Evolutionary conservation across 1,284 basidiomycete species (phyloP).

Genomic region (Marasmius sp.): DNA sequence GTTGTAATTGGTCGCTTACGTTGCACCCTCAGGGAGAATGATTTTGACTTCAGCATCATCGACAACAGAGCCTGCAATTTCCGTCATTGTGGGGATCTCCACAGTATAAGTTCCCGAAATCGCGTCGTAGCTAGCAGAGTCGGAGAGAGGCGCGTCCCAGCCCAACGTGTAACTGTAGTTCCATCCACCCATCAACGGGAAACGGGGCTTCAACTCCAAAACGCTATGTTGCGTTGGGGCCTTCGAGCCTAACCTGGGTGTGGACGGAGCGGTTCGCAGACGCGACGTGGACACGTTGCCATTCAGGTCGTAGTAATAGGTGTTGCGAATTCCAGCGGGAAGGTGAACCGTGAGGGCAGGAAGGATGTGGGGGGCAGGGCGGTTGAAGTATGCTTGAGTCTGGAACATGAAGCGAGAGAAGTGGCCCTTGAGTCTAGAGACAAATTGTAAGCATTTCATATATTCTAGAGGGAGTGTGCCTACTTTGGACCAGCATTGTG

Average conservation of each 20-base stretch:
- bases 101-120: conserved; percentile 67
- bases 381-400: conserved; percentile 66
- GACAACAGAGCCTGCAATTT: conserved; percentile 79
- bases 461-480: conserved; percentile 30
- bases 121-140: conserved; percentile 66
- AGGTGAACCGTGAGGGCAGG: conserved; percentile 72
- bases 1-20: conserved; percentile 51
- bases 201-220: conserved; percentile 86
- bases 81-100: conserved; percentile 85
- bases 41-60: conserved; percentile 81
- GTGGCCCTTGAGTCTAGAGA: conserved; percentile 83
- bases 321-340: conserved; percentile 77
- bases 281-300: conserved; percentile 97
- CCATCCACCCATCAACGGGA: conserved; percentile 96
- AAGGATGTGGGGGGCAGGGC: conserved; percentile 68
- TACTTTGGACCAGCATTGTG: conserved; percentile 88
- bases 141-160: conserved; percentile 84
- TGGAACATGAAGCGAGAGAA: conserved; percentile 94
- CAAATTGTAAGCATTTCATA: not conserved
- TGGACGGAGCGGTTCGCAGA: conserved; percentile 69
- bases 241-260: conserved; percentile 50
- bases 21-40: conserved; percentile 92
- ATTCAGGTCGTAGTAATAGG: conserved; percentile 89
- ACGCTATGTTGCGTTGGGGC: conserved; percentile 52
- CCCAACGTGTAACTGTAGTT: conserved; percentile 95